Evolutionary conservation across 192 early-diverging fungal species (phyloP).

Genomic region (Powellomyces hirtus): DNA sequence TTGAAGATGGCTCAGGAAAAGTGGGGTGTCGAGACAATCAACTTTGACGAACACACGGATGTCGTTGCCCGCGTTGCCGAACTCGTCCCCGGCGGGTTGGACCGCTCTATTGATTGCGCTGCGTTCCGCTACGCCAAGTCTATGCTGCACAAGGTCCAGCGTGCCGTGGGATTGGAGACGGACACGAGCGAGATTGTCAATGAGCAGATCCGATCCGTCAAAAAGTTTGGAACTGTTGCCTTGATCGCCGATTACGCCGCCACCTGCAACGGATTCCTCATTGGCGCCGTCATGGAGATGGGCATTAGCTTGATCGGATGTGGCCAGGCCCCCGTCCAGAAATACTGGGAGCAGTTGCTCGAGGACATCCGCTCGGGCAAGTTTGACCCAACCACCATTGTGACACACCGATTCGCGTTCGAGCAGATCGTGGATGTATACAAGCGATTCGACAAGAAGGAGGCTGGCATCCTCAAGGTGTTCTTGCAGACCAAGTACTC

Average conservation of each 20-base stretch:
- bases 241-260: slow-evolving; percentile 53
- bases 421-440: slow-evolving; percentile 44
- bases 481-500: slow-evolving; percentile 30
- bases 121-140: slow-evolving; percentile 56
- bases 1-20: slow-evolving; percentile 2
- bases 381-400: slow-evolving; percentile 47
- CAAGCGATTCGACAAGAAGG: slow-evolving; percentile 48
- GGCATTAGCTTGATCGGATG: slow-evolving; percentile 28
- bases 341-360: slow-evolving; percentile 44
- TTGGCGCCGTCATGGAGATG: slow-evolving; percentile 36
- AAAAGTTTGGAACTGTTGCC: slow-evolving; percentile 49
- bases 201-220: slow-evolving; percentile 45
- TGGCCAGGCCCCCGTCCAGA: slow-evolving; percentile 53
- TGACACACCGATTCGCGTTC: slow-evolving; percentile 49
- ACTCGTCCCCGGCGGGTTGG: slow-evolving; percentile 43
- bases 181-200: slow-evolving; percentile 51
- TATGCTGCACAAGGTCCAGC: slow-evolving; percentile 45
- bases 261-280: slow-evolving; percentile 27
- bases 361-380: slow-evolving; percentile 25
- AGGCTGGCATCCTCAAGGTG: slow-evolving; percentile 53
- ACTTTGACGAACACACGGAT: slow-evolving; percentile 22
- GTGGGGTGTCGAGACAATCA: slow-evolving; percentile 22
- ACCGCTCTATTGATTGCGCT: slow-evolving; percentile 51
- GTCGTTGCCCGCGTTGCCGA: slow-evolving; percentile 30
- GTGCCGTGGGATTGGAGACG: slow-evolving; percentile 51